Conservation (phyloP, 176 grass and related monocot species). For the Hsuehochloa calcarea region DNA sequence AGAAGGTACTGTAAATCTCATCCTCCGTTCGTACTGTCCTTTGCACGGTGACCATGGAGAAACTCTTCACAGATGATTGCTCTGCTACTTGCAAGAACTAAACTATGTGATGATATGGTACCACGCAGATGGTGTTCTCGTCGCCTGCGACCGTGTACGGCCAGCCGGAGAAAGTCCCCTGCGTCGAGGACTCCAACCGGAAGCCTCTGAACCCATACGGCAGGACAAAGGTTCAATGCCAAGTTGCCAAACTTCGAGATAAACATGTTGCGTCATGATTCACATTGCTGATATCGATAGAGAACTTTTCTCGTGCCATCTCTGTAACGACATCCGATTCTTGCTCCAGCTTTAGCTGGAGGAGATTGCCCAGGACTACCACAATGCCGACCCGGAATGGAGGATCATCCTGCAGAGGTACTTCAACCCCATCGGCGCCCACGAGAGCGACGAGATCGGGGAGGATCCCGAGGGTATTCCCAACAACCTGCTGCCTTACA, state of each 20-base stretch:
- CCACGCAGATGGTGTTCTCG: slow-evolving; percentile 73
- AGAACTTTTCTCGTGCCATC: neutral
- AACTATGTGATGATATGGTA: neutral
- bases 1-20: slow-evolving; percentile 45
- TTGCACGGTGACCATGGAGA: neutral
- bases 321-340: neutral
- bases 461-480: slow-evolving; percentile 88
- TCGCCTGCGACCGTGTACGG: slow-evolving; percentile 91
- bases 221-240: slow-evolving; percentile 63
- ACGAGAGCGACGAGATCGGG: slow-evolving; percentile 82
- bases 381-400: slow-evolving; percentile 58
- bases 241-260: neutral
- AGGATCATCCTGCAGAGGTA: slow-evolving; percentile 78
- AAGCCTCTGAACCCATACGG: slow-evolving; percentile 90
- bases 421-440: slow-evolving; percentile 92
- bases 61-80: neutral
- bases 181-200: slow-evolving; percentile 65
- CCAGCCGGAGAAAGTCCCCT: slow-evolving; percentile 71
- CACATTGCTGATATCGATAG: neutral
- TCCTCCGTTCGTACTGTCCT: neutral
- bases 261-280: neutral
- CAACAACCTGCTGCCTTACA: slow-evolving; percentile 95
- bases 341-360: slow-evolving; percentile 68
- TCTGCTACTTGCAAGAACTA: neutral
- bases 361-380: slow-evolving; percentile 79